phyloP scores from a whole-genome alignment of 441 rosid genomes.

The Corymbia calophylla region DNA sequence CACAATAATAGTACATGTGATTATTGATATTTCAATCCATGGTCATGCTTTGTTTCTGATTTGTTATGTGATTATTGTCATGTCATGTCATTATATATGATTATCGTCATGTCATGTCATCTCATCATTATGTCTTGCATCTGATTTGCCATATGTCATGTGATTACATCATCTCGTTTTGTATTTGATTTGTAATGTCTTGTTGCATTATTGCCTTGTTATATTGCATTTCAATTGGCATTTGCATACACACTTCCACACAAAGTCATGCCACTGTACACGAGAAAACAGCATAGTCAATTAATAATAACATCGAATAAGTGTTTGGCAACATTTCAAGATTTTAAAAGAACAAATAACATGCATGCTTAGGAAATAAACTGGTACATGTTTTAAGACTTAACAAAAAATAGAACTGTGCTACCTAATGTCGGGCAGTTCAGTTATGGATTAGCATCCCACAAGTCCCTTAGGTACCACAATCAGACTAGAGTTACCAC shows the following conservation, averaged over 20 bases:
- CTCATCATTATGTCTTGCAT: not conserved
- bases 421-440: no score
- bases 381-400: not conserved
- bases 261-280: not conserved
- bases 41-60: not conserved
- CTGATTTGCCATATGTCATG: not conserved
- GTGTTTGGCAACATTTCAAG: not conserved
- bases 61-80: not conserved
- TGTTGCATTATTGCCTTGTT: not conserved
- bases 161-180: not conserved
- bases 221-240: not conserved
- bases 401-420: not conserved
- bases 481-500: no score
- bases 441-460: no score
- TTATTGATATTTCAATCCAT: not conserved
- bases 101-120: not conserved
- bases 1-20: not conserved
- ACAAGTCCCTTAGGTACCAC: no score
- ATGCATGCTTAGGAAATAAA: not conserved
- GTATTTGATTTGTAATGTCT: not conserved
- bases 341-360: not conserved
- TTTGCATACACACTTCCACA: not conserved
- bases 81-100: not conserved
- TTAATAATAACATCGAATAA: not conserved
- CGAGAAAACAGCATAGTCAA: not conserved